Conservation (phyloP, 306 rosid species). For the Cucurbita ficifolia region DNA sequence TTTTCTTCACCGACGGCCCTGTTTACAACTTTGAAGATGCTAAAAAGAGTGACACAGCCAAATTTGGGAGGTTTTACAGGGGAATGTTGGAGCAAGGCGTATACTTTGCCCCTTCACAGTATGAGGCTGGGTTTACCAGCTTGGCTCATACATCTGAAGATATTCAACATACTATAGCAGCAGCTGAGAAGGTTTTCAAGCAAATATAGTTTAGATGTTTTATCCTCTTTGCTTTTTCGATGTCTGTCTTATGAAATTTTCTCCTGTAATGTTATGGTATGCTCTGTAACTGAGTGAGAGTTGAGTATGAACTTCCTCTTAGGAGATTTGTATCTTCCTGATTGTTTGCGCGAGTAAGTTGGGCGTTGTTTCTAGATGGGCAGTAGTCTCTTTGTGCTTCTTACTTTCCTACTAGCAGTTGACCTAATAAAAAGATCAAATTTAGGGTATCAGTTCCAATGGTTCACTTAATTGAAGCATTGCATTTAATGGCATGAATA, state of each 20-base stretch:
- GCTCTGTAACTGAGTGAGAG: slow-evolving; percentile 1
- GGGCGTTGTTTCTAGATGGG: not conserved
- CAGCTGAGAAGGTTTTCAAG: slow-evolving; percentile 77
- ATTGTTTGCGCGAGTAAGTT: not conserved
- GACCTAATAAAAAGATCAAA: not conserved
- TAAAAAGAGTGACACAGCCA: slow-evolving; percentile 61
- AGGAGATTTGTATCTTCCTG: slow-evolving; percentile 1
- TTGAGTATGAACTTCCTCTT: not conserved
- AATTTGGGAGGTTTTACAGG: slow-evolving; percentile 68
- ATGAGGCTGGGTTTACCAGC: slow-evolving; percentile 96
- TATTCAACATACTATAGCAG: slow-evolving; percentile 74
- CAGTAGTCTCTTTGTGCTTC: not conserved
- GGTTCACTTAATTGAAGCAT: not conserved
- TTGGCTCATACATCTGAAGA: slow-evolving; percentile 77
- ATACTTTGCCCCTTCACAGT: slow-evolving; percentile 89
- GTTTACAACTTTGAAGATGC: slow-evolving; percentile 71
- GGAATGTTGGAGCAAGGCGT: slow-evolving; percentile 93
- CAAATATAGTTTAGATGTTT: slow-evolving; percentile 29
- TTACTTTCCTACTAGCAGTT: not conserved
- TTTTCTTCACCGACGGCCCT: slow-evolving; percentile 90
- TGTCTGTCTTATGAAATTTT: not conserved
- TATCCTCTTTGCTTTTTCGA: not conserved
- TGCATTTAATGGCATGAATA: too few species aligned
- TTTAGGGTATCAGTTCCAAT: not conserved
- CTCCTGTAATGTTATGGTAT: not conserved